A percentile compares a stretch with the other conserved stretches of the same genome.
phyloP scores from a whole-genome alignment of 129 eudicot genomes.

The Pittosporum tobira region DNA sequence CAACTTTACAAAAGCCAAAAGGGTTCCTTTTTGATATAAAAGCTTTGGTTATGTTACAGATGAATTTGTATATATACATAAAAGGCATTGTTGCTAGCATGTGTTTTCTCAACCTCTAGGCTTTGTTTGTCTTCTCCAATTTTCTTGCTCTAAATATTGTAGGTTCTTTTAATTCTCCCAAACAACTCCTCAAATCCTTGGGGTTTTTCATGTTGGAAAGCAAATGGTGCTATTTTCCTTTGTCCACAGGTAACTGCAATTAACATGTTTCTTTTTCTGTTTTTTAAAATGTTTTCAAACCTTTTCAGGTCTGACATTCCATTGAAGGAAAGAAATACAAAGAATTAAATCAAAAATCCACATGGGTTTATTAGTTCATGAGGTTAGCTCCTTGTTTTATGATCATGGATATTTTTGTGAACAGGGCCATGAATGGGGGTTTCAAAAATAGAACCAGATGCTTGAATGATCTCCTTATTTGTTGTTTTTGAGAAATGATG shows the following conservation, averaged over 20 bases:
- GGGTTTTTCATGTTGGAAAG: constrained; percentile 29
- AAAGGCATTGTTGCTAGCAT: constrained; percentile 43
- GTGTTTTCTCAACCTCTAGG: constrained; percentile 34
- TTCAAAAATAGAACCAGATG: too few species aligned
- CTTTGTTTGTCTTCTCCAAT: constrained; percentile 20
- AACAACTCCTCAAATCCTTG: constrained; percentile 18
- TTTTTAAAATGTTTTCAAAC: constrained; percentile 14
- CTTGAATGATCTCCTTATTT: constrained; percentile 11
- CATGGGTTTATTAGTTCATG: background rate
- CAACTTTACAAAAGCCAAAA: constrained; percentile 16
- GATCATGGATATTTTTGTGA: background rate
- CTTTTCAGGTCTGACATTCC: constrained; percentile 17
- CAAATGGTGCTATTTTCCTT: constrained; percentile 45
- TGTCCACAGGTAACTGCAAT: constrained; percentile 52
- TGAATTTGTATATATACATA: constrained; percentile 13
- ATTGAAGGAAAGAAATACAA: background rate
- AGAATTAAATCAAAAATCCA: background rate
- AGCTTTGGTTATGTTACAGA: constrained; percentile 23
- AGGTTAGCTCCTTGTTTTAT: background rate
- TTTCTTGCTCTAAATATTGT: constrained; percentile 20
- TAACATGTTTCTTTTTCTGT: constrained; percentile 11
- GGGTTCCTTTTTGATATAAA: constrained; percentile 2
- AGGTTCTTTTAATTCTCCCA: constrained; percentile 40
- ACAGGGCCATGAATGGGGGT: constrained; percentile 27
- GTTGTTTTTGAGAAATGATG: background rate